Evolutionary conservation across 2,329 filamentous ascomycete species (phyloP), one percentile per base, ranked within the genome.

Genomic region (Fusarium metavorans): DNA sequence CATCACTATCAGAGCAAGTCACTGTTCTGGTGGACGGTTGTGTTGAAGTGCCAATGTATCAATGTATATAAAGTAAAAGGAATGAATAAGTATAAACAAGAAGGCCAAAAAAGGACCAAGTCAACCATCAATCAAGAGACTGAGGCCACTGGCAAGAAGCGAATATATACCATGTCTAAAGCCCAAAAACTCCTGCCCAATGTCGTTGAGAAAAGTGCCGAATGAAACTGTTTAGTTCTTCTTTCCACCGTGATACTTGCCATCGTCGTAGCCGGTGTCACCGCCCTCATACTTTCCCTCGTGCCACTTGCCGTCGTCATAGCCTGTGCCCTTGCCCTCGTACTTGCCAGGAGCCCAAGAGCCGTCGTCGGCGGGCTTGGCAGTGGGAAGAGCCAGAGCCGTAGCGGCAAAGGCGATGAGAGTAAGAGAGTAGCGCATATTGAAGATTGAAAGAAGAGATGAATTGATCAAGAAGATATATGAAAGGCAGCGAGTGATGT

Each of bases 341-440:
- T 63, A 67, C 39, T 66, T 66, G 20, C 63, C 63, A 30, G 54
- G 54, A n/a, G 57, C 20, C 67, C 71, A 73, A 8, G 60, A 62
- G 20, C 74, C 74, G 30, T 76, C 74, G 10, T 76, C 74, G 6
- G 61, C 59, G 6, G 70, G 66, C 64, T 71, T 77, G 7, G 69
- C 61, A 18, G 74, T 71, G 37, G 74, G 74, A 3, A 76, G 72
- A 8, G 74, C 74, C 64, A 76, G 59, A 68, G 74, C 74, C 61
- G 70, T 77, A 20, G 63, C 70, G 68, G 75, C 75, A 70, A 76
- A 75, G 61, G 70, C 74, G 45, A 77, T 54, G 13, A 76, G 11
- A 45, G 75, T 74, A 67, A 60, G 71, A 9, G 72, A 76, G 70
- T 77, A 76, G 34, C 74, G 75, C 75, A 76, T 76, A 4, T 11